Evolutionary conservation across 169 alveolate genomes (phyloP), one percentile per base, ranked within the genome.

Genomic region (Plasmodium falciparum): DNA sequence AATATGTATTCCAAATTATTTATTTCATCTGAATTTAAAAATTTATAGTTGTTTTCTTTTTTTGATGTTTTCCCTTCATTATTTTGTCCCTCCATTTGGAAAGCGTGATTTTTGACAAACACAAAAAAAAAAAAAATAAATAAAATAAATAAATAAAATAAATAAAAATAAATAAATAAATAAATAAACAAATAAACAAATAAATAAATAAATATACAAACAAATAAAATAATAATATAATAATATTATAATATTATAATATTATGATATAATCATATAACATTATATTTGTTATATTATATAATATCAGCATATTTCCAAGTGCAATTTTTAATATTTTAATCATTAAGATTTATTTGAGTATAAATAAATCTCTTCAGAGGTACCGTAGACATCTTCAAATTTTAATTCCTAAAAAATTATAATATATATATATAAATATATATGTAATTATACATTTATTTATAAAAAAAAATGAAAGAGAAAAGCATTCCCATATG

Each of bases 351-450:
- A 49, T 61, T 26, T 20, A 12, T 20, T 62, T 26, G 91, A 69
- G n/a, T 73, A 65, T 61, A 83, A 29, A 50, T 83, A 83, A 6
- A 49, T 72, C 33, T 83, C 91, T 69, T 83, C 91, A 11, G 85
- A 69, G 24, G 45, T 52, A 0, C 91, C 91, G 26, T 83, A 83
- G n/a, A 83, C 91, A 29, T 83, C 91, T 63, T 83, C 91, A 50
- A 83, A 83, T 29, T 83, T 88, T 17, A 88, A 50, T 20, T 73
- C 88, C 89, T 88, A 73, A 4, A 7, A 20, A 54, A 56, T n/a
- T n/a, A 45, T 24, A 39, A 33, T 7, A 62, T 39, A 33, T 12
- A 43, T 24, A 74, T n/a, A 22, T 15, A 17, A 39, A 3, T 43
- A 39, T 63, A 33, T 15, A 33, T 9, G n/a, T 33, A 73, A 13